These are phyloP conservation scores for Scenedesmus sp. DNA, from an alignment of 163 green algal genomes.

Conservation along the genomic window DNA sequence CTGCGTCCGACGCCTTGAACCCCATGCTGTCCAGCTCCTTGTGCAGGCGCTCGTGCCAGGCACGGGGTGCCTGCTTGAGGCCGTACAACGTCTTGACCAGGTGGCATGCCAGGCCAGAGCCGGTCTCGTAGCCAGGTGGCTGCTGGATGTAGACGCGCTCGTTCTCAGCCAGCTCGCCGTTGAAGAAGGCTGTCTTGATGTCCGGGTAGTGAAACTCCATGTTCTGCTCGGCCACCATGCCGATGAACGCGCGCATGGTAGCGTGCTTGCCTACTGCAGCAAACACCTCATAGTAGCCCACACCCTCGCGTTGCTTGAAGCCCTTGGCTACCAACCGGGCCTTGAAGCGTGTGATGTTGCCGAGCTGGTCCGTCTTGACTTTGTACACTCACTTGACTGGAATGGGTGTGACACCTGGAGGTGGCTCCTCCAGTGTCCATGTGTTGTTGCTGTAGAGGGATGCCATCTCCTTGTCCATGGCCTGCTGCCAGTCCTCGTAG, in stretches of 20 bases:
- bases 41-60: constrained; percentile 60
- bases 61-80: constrained; percentile 62
- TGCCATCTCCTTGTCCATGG: too few species aligned
- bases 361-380: too few species aligned
- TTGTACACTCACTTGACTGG: too few species aligned
- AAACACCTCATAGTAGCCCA: too few species aligned
- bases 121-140: constrained; percentile 52
- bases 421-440: too few species aligned
- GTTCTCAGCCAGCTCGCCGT: constrained; percentile 56
- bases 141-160: constrained; percentile 62
- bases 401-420: too few species aligned
- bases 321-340: too few species aligned
- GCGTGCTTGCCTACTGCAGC: too few species aligned
- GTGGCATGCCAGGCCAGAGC: constrained; percentile 26
- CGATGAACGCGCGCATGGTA: constrained; percentile 53
- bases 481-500: too few species aligned
- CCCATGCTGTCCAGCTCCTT: constrained; percentile 47
- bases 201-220: constrained; percentile 63
- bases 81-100: constrained; percentile 69
- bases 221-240: constrained; percentile 17
- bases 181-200: constrained; percentile 74
- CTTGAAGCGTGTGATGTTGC: too few species aligned
- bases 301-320: too few species aligned
- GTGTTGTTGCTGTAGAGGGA: too few species aligned
- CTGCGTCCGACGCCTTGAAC: constrained; percentile 48